phyloP scores from a whole-genome alignment of 1,284 basidiomycete genomes.

The Puccinia horiana region DNA sequence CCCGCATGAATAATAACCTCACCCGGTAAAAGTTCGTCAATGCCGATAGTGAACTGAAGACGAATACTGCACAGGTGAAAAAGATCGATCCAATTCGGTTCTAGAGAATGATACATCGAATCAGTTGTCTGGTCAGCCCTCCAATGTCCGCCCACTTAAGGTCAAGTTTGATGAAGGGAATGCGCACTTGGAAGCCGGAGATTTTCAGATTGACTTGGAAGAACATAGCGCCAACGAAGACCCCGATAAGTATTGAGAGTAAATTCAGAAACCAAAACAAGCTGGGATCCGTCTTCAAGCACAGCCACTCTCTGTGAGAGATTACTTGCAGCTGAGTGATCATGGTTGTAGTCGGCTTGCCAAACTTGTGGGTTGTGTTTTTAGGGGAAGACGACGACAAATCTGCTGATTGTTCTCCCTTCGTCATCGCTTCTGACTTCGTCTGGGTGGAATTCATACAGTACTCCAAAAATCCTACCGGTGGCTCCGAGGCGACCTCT shows the following conservation, averaged over 20 bases:
- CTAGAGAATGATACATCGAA: constrained; percentile 58
- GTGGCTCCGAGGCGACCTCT: constrained; percentile 60
- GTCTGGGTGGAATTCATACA: neutral
- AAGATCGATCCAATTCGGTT: constrained; percentile 49
- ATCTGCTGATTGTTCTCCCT: neutral
- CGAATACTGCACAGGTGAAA: constrained; percentile 59
- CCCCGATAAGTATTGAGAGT: constrained; percentile 71
- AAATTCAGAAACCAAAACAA: constrained; percentile 75
- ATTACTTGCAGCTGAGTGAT: constrained; percentile 81
- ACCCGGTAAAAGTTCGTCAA: constrained; percentile 79
- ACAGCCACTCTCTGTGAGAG: constrained; percentile 77
- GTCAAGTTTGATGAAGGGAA: neutral
- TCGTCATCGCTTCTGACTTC: neutral
- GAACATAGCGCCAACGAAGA: constrained; percentile 73
- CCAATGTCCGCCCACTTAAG: neutral
- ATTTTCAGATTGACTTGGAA: constrained; percentile 75
- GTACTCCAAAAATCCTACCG: neutral
- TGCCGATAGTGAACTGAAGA: constrained; percentile 82
- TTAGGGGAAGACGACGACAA: neutral
- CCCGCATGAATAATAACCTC: constrained; percentile 78
- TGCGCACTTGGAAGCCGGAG: constrained; percentile 78
- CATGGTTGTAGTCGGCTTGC: constrained; percentile 71
- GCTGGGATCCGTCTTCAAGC: constrained; percentile 74
- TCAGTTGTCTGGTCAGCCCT: neutral
- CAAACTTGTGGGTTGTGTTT: neutral